These are phyloP conservation scores for Epicoccum sorghinum DNA, from an alignment of 2,329 filamentous ascomycete species.

Conservation along the genomic window DNA sequence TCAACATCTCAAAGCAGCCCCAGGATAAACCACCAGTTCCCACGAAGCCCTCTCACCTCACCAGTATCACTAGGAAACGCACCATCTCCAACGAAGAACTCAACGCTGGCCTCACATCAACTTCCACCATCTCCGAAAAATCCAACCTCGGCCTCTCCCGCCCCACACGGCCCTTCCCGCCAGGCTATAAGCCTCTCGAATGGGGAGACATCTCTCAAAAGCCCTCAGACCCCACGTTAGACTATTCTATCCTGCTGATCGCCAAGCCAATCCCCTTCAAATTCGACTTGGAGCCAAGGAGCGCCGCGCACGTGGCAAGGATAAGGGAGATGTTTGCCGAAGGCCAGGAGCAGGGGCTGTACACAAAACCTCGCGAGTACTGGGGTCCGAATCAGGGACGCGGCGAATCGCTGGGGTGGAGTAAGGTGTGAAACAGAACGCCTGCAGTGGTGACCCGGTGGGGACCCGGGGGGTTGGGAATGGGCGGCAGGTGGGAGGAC, in stretches of 20 bases:
- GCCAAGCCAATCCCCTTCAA: slow-evolving; percentile 55
- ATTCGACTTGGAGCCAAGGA: slow-evolving; percentile 49
- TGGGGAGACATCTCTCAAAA: slow-evolving; percentile 32
- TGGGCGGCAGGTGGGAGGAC: no score
- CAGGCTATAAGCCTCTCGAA: slow-evolving; percentile 30
- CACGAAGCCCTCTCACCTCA: slow-evolving; percentile 20
- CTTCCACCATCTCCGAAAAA: slow-evolving; percentile 30
- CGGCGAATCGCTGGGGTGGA: slow-evolving; percentile 42
- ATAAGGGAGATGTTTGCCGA: slow-evolving; percentile 46
- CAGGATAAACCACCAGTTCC: slow-evolving; percentile 20
- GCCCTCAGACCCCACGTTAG: slow-evolving; percentile 50
- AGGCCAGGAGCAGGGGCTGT: slow-evolving; percentile 48
- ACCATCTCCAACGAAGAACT: slow-evolving; percentile 47
- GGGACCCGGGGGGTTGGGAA: slow-evolving; percentile 21
- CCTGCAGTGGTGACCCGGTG: not conserved
- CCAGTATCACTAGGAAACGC: slow-evolving; percentile 42
- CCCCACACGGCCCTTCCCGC: slow-evolving; percentile 7
- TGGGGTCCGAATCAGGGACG: slow-evolving; percentile 48
- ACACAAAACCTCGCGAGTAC: slow-evolving; percentile 44
- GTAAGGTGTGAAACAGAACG: slow-evolving; percentile 37
- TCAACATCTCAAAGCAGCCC: slow-evolving; percentile 44
- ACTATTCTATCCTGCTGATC: slow-evolving; percentile 53
- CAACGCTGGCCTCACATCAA: slow-evolving; percentile 33
- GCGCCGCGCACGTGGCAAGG: slow-evolving; percentile 36
- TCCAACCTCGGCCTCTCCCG: slow-evolving; percentile 22